Evolutionary conservation across 2,329 filamentous ascomycete species (phyloP).

Genomic region (Onygenales sp.): DNA sequence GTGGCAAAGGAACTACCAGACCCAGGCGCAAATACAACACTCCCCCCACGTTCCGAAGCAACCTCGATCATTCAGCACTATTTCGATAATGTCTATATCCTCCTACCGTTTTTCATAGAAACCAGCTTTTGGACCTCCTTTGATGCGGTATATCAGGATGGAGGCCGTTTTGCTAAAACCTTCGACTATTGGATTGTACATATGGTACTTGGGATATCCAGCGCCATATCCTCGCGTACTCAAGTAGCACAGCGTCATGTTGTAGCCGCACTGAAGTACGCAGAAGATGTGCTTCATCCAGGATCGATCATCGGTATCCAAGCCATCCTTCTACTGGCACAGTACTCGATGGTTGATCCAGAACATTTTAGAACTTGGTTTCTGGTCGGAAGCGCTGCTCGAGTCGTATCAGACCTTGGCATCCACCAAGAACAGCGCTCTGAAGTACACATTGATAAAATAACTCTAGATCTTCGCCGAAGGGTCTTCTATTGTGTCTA

Average conservation of each 20-base stretch:
- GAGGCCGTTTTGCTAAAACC: constrained; percentile 49
- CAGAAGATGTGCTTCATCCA: constrained; percentile 74
- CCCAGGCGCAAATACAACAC: constrained; percentile 39
- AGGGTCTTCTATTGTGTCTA: constrained; percentile 88
- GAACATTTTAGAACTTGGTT: constrained; percentile 92
- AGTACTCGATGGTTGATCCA: constrained; percentile 85
- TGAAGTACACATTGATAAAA: constrained; percentile 57
- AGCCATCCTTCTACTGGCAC: constrained; percentile 72
- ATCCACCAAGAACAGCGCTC: constrained; percentile 83
- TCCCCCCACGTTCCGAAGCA: constrained; percentile 64
- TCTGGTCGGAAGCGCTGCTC: constrained; percentile 78
- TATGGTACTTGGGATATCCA: constrained; percentile 80
- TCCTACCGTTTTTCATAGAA: constrained; percentile 77
- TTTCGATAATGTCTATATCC: constrained; percentile 67
- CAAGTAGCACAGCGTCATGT: constrained; percentile 52
- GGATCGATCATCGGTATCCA: constrained; percentile 81
- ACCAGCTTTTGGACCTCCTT: constrained; percentile 67
- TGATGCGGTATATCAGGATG: constrained; percentile 69
- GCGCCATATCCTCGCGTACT: constrained; percentile 62
- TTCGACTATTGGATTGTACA: constrained; percentile 80
- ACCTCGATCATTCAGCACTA: constrained; percentile 70
- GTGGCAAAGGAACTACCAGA: constrained; percentile 63
- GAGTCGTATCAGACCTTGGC: constrained; percentile 80
- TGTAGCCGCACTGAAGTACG: constrained; percentile 60
- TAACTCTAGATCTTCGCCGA: constrained; percentile 65